phyloP scores from a whole-genome alignment of 176 grass and related monocot genomes.

The Chrysopogon serrulatus region DNA sequence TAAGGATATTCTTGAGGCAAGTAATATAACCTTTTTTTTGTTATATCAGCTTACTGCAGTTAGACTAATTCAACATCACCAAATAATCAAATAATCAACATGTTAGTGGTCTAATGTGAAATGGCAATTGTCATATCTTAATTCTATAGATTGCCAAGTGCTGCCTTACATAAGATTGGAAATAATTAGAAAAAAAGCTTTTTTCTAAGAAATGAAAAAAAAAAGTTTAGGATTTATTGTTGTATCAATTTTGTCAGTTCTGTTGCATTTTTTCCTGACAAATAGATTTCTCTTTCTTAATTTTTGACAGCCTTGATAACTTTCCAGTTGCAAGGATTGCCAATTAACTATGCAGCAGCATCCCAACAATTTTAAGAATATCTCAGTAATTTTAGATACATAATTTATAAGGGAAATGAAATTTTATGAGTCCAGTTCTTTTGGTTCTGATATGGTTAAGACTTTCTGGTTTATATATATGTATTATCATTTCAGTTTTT shows the following conservation, averaged over 20 bases:
- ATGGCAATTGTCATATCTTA: neutral
- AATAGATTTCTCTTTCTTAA: neutral
- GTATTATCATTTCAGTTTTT: conserved; percentile 5
- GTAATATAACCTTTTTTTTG: conserved; percentile 18
- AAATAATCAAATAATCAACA: neutral
- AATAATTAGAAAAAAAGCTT: neutral
- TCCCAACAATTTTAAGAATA: neutral
- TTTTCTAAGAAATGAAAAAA: too few relatives aligned
- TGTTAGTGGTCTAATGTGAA: neutral
- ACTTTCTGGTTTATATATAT: neutral
- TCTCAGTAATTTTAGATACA: neutral
- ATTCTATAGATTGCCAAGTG: conserved; percentile 9
- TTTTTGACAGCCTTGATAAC: neutral
- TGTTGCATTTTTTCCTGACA: conserved; percentile 7
- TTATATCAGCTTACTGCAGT: conserved; percentile 19
- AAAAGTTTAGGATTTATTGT: neutral
- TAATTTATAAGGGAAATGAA: neutral
- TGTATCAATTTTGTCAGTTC: neutral
- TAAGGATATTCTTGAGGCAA: conserved; percentile 88
- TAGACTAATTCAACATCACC: conserved; percentile 12
- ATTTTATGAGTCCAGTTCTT: neutral
- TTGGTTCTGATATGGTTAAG: neutral
- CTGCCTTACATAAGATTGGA: neutral
- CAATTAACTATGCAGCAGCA: neutral
- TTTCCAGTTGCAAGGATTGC: neutral